Percentiles rank a stretch among this genome's conserved stretches.
These are phyloP conservation scores for Pseudocercospora musae DNA, from an alignment of 2,329 filamentous ascomycete genomes.

Conservation along the genomic window DNA sequence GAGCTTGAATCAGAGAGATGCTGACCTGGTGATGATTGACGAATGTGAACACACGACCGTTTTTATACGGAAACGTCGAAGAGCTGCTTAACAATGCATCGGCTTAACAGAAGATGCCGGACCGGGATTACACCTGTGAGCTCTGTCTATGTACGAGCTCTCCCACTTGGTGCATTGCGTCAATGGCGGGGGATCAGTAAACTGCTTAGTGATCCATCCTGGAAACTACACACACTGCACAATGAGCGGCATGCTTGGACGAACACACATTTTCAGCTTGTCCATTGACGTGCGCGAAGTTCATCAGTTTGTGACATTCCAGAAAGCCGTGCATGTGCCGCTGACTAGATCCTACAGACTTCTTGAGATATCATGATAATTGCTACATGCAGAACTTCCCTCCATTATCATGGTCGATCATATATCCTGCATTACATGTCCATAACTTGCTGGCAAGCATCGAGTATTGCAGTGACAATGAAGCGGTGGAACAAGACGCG, in stretches of 20 bases:
- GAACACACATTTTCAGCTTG: background rate
- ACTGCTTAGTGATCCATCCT: background rate
- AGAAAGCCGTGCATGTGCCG: background rate
- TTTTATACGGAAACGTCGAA: background rate
- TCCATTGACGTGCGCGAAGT: background rate
- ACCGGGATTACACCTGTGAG: background rate
- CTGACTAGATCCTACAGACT: background rate
- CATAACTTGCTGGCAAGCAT: background rate
- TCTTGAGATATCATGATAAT: background rate
- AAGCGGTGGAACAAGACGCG: background rate
- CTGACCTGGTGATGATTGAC: background rate
- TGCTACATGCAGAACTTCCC: background rate
- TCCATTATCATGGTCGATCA: background rate
- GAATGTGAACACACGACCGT: background rate
- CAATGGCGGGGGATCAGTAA: conserved; percentile 2
- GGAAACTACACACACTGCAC: background rate
- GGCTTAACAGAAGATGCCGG: background rate
- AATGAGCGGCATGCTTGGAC: background rate
- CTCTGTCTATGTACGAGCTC: background rate
- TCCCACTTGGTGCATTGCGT: background rate
- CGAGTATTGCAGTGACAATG: background rate
- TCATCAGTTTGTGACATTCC: background rate
- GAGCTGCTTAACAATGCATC: conserved; percentile 1
- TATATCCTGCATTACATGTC: background rate
- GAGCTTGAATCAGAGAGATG: background rate